A percentile compares a stretch with the other conserved stretches of the same genome.
Conservation (phyloP, 192 early-diverging fungal genomes). For the Gigaspora rosea region DNA sequence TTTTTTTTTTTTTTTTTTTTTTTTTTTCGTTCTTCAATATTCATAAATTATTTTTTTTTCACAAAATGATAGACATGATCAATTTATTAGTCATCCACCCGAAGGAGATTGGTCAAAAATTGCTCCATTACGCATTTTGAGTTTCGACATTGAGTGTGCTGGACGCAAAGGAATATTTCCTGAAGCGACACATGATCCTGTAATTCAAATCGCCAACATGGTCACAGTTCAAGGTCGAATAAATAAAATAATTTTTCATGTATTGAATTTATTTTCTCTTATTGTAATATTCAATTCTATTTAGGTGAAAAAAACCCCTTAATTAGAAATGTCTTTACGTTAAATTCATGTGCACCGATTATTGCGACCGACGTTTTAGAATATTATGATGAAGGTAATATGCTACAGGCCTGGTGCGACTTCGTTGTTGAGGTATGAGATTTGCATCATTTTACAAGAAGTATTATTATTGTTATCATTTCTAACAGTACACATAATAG, state of each 20-base stretch:
- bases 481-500: conserved; percentile 23
- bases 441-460: not conserved
- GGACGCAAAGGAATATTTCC: conserved; percentile 96
- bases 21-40: not conserved
- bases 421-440: conserved; percentile 68
- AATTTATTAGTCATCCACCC: conserved; percentile 81
- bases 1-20: too few species aligned
- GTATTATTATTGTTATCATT: not conserved
- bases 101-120: conserved; percentile 92
- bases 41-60: not conserved
- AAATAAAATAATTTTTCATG: not conserved
- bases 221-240: conserved; percentile 81
- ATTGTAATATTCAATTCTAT: not conserved
- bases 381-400: conserved; percentile 76
- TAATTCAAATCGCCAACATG: conserved; percentile 97
- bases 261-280: not conserved
- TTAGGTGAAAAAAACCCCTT: conserved; percentile 83
- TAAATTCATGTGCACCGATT: conserved; percentile 90
- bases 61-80: conserved; percentile 54
- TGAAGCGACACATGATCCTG: conserved; percentile 85
- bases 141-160: conserved; percentile 99
- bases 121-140: conserved; percentile 91
- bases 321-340: conserved; percentile 91
- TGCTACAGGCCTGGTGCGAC: conserved; percentile 82
- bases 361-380: conserved; percentile 84